phyloP scores from a whole-genome alignment of 768 basidiomycete species.

The Tubosaeta sp. region DNA sequence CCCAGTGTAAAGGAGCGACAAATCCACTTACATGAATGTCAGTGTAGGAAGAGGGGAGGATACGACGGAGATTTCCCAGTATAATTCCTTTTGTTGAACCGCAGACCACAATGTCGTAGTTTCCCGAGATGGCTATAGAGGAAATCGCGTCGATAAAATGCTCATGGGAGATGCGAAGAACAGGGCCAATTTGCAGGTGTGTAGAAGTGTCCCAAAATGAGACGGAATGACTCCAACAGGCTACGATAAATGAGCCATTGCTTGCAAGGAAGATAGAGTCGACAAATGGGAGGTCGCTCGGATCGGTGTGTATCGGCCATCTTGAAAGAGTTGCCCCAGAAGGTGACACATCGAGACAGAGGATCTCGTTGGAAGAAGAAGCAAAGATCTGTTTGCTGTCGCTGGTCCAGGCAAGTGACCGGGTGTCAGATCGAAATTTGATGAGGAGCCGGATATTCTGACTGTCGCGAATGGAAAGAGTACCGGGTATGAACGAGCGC shows the following conservation, averaged over 20 bases:
- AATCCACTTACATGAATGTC: neutral
- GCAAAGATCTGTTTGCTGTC: neutral
- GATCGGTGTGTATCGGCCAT: neutral
- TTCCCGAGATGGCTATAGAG: neutral
- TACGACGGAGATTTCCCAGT: neutral
- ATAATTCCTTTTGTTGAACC: neutral
- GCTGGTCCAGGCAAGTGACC: neutral
- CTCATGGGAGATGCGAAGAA: neutral
- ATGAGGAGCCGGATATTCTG: neutral
- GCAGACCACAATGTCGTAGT: neutral
- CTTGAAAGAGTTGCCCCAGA: neutral
- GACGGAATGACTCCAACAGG: neutral
- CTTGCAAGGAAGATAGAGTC: no score
- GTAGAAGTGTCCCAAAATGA: neutral
- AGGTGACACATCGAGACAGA: neutral
- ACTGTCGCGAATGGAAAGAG: neutral
- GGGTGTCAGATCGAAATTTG: neutral
- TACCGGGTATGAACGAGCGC: neutral
- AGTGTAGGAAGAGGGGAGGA: neutral
- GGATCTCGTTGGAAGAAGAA: neutral
- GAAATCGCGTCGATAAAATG: neutral
- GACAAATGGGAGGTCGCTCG: no score
- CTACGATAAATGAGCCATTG: neutral
- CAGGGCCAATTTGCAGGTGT: neutral
- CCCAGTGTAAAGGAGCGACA: no score